Evolutionary conservation across 2,329 filamentous ascomycete species (phyloP), one percentile per base, ranked within the genome.

Genomic region (Metarhizium robertsii): DNA sequence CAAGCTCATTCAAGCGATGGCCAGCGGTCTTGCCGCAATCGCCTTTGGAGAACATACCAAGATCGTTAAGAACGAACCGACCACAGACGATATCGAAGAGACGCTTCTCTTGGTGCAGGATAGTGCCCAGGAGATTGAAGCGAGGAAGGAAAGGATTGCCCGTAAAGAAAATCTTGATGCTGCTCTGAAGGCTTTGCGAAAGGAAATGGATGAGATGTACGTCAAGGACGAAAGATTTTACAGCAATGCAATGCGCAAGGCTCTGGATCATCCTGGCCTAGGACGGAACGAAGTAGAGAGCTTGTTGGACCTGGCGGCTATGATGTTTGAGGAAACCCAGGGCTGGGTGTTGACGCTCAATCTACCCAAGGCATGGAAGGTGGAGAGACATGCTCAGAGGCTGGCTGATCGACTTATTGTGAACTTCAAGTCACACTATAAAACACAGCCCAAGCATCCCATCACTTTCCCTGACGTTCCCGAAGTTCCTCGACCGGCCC

Each of bases 131-230:
- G 72, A 80, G 62, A 82, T 83, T 11, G 83, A 80, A 61, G 85
- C 84, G 48, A 66, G 73, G 34, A 79, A 79, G 55, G 80, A 84
- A 64, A 81, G 83, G 73, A 85, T 84, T 67, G 80, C 82, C 56
- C 81, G 82, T 60, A 83, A 84, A 61, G 78, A 81, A 62, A 85
- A 90, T 64, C 71, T 83, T 25, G 76, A 80, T 52, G 75, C 79
- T 46, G 79, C 87, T 40, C 66, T 76, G 20, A 72, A 67, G 55
- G 74, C 74, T 10, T 54, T 76, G 54, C 69, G 70, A 49, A 71
- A 66, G 58, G 74, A 76, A 60, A 73, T 76, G 72, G 70, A 75
- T 10, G 70, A 73, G 58, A 72, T 68, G 1, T 76, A 73, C 51
- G 62, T 60, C 3, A 64, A 65, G 4, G 68, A 75, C 20, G 67